phyloP scores from a whole-genome alignment of 495 filamentous ascomycete species.

The Thermothielavioides terrestris region DNA sequence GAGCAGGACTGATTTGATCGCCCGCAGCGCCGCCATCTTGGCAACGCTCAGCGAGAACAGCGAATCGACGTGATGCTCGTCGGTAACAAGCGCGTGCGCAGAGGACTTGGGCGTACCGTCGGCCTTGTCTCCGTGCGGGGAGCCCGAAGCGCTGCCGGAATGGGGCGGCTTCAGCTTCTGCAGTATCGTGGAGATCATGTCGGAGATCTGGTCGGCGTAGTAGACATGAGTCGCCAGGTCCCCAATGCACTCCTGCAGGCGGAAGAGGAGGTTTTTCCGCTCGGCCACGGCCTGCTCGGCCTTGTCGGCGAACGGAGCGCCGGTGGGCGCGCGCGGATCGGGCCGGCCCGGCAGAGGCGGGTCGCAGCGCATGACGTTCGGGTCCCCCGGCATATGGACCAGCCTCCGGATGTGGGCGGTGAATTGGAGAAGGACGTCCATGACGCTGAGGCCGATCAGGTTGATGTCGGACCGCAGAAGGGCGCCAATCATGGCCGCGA shows the following conservation, averaged over 20 bases:
- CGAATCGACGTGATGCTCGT: constrained; percentile 39
- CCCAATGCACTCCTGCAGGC: constrained; percentile 69
- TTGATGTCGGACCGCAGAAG: constrained; percentile 82
- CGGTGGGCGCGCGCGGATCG: constrained; percentile 20
- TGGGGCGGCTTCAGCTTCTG: constrained; percentile 59
- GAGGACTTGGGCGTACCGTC: constrained; percentile 22
- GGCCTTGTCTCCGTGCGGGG: constrained; percentile 32
- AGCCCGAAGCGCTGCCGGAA: constrained; percentile 33
- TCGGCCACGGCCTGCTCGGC: constrained; percentile 20
- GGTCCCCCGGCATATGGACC: constrained; percentile 53
- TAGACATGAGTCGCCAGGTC: constrained; percentile 88
- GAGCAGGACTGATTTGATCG: constrained; percentile 68
- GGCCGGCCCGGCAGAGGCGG: constrained; percentile 18
- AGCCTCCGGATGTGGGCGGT: constrained; percentile 68
- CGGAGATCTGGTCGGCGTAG: constrained; percentile 85
- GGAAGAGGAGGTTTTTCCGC: constrained; percentile 49
- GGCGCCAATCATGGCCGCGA: constrained; percentile 66
- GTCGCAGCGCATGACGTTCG: constrained; percentile 32
- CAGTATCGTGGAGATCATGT: constrained; percentile 78
- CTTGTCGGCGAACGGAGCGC: constrained; percentile 20
- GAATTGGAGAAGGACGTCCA: constrained; percentile 78
- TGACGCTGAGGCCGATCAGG: constrained; percentile 86
- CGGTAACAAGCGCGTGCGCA: constrained; percentile 24
- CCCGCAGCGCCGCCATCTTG: constrained; percentile 66
- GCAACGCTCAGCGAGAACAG: constrained; percentile 69